Evolutionary conservation across 768 basidiomycete genomes (phyloP), one percentile per base, ranked within the genome.

Genomic region (Epithele typhae): DNA sequence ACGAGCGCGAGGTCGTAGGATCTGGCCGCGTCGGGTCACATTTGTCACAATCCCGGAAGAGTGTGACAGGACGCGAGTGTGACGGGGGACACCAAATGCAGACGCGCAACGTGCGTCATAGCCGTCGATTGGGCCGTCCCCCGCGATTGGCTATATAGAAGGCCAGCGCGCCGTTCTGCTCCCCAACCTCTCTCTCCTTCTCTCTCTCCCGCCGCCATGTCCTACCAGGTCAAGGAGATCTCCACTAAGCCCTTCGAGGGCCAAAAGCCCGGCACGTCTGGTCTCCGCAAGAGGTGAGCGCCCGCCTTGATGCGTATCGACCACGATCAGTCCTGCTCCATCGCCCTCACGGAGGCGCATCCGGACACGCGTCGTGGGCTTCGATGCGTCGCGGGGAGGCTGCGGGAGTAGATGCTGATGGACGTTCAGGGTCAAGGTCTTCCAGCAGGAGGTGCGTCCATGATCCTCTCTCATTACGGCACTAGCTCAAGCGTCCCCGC

Each of bases 191-290:
- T 33, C 36, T 37, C 41, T 37, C 45, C 40, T 42, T 41, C 43
- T 39, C 40, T 19, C 34, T 43, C 44, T 42, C 48, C 12, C 14
- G 24, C 45, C 35, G 43, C 25, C 46, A 78, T 77, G 76, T 62
- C 68, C 10, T 54, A 60, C 58, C 65, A 67, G 45, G 66, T 85
- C 62, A 77, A 86, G 67, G 81, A 85, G 56, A 75, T 96, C 42
- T 45, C 72, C 23, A 96, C 93, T 3, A 92, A 84, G 64, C 86
- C 92, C 18, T 94, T 81, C 63, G 88, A 92, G 3, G 93, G 90
- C 56, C 92, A 94, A 71, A 97, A 95, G 68, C 96, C 96, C 19
- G 96, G 96, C 50, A 98, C 96, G 10, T 98, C 96, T 53, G 96
- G 96, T 55, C 82, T 98, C 38, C 79, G 96, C 60, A 98, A 98